These are phyloP conservation scores for Metschnikowia bowlesiae DNA, from an alignment of 805 yeast species.

Conservation along the genomic window DNA sequence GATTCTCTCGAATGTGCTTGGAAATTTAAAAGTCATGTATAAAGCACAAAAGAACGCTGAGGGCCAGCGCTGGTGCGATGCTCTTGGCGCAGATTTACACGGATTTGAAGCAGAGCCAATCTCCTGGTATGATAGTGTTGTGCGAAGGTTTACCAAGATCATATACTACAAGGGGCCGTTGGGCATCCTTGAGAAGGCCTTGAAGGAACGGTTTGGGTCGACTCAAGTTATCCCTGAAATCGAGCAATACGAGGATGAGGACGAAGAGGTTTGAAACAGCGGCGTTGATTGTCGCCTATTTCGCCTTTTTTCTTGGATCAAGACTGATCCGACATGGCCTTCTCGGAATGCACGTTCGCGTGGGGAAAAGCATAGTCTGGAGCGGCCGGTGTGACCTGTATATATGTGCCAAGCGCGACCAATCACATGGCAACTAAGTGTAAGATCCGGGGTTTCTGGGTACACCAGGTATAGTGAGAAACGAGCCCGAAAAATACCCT, in stretches of 20 bases:
- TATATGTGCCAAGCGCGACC: conserved; percentile 7
- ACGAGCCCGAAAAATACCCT: conserved; percentile 4
- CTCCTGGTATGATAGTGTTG: conserved; percentile 32
- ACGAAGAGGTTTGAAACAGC: conserved; percentile 22
- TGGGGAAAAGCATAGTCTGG: not conserved
- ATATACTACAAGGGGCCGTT: conserved; percentile 40
- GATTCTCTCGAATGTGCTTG: conserved; percentile 27
- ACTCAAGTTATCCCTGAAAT: conserved; percentile 31
- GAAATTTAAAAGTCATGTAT: conserved; percentile 33
- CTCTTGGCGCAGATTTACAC: conserved; percentile 22
- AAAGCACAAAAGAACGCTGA: conserved; percentile 19
- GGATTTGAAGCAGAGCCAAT: conserved; percentile 23
- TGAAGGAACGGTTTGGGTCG: conserved; percentile 36
- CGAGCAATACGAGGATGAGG: conserved; percentile 41
- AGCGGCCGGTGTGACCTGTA: not conserved
- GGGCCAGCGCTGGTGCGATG: conserved; percentile 26
- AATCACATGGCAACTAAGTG: conserved; percentile 15
- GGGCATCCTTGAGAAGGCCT: conserved; percentile 37
- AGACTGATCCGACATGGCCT: too few relatives aligned
- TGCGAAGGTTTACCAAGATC: conserved; percentile 33
- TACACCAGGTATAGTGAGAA: conserved; percentile 1
- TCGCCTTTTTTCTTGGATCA: too few relatives aligned
- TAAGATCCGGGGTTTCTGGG: conserved; percentile 18
- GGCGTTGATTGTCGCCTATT: too few relatives aligned
- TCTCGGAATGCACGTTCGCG: not conserved